These are phyloP conservation scores for Samsoniella hepiali DNA, from an alignment of 2,329 filamentous ascomycete genomes.

Conservation along the genomic window DNA sequence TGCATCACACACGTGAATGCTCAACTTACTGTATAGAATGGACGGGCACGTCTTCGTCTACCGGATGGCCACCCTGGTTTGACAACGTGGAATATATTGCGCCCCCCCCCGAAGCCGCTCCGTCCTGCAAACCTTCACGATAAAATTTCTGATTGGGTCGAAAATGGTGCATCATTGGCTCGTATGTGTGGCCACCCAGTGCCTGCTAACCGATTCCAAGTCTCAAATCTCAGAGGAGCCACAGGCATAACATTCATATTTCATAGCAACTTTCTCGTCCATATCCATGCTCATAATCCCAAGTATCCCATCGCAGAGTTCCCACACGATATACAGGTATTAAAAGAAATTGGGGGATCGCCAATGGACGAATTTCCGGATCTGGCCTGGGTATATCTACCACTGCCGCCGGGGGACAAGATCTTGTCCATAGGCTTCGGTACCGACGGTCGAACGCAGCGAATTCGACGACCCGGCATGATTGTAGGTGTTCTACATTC, in stretches of 20 bases:
- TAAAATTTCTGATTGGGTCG: not conserved
- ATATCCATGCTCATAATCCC: not conserved
- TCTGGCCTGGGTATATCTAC: not conserved
- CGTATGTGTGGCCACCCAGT: not conserved
- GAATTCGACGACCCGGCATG: not conserved
- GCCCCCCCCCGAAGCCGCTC: not conserved
- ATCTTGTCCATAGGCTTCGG: not conserved
- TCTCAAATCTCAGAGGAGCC: not conserved
- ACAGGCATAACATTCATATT: conserved; percentile 8
- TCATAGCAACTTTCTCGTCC: not conserved
- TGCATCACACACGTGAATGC: not conserved
- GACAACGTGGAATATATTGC: not conserved
- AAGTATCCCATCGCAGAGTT: not conserved
- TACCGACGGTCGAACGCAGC: not conserved
- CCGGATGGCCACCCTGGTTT: not conserved
- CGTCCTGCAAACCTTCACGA: not conserved
- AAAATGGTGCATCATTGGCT: not conserved
- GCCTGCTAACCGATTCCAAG: not conserved
- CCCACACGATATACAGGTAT: not conserved
- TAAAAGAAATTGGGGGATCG: not conserved
- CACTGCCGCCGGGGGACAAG: conserved; percentile 6
- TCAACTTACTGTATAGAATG: not conserved
- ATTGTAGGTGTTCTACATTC: not conserved
- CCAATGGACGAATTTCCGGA: not conserved
- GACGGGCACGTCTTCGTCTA: not conserved